Evolutionary conservation across 2,329 filamentous ascomycete species (phyloP), one percentile per base, ranked within the genome.

Genomic region (Pseudocercospora ulei): DNA sequence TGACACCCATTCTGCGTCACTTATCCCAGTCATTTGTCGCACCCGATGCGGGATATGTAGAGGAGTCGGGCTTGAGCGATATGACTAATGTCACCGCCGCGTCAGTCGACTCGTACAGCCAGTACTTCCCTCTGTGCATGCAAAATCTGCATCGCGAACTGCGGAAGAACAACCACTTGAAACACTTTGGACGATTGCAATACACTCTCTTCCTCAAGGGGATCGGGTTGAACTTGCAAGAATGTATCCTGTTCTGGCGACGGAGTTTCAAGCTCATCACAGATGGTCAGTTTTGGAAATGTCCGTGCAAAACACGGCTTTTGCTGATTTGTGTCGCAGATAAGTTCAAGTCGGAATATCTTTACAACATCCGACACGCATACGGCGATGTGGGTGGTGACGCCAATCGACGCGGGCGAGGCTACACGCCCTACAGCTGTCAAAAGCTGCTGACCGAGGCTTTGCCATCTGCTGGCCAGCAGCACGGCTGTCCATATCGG

Each of bases 141-240:
- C 80, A 82, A 43, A 81, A 90, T 58, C 70, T 98, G 14, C 90
- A 98, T 62, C 78, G 76, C 38, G 82, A 81, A 2, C 70, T 98
- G 19, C 81, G 86, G 39, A 82, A 86, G 44, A 88, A 93, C 56
- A 79, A 78, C 7, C 87, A 98, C 57, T 70, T 98, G 47, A 95
- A 95, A 64, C 87, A 98, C 62, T 94, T 72, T 56, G 87, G 86
- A 8, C 82, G 90, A 48, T 70, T 96, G 6, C 90, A 98, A 64
- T 98, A 96, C 67, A 84, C 83, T 0, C 75, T 98, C 3, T 98
- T 98, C 72, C 72, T 98, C 42, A 98, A 98, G 63, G 90, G 90
- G 26, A 85, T 96, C 43, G 90, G 90, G 0, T 69, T 98, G 17
- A 85, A 75, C 47, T 68, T 98, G n/a, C 86, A 95, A 56, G 88